Evolutionary conservation across 2,329 filamentous ascomycete genomes (phyloP), one percentile per base, ranked within the genome.

Genomic region (Trichoderma afroharzianum): DNA sequence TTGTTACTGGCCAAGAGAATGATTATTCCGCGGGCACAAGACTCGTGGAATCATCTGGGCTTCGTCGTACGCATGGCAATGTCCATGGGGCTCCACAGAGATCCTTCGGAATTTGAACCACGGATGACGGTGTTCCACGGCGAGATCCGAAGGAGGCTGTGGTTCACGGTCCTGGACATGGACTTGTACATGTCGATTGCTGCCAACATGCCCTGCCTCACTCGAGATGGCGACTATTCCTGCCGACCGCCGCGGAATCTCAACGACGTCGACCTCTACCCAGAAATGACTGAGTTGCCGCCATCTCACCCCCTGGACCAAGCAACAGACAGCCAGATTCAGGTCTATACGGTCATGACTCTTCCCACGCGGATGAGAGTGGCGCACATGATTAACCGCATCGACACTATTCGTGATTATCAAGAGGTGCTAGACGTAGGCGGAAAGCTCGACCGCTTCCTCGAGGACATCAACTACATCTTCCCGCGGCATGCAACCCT

Each of bases 71-170:
- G 87, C 18, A 86, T 87, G 81, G 87, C 86, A 33, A 88, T 88
- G 86, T 86, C 84, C 3, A 88, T 89, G 86, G 87, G 87, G 3
- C 79, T 89, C 61, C 87, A 89, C 74, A 83, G 87, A 4, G 87
- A 89, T 68, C 86, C 87, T 3, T 84, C 84, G 15, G 87, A 89
- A 74, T 88, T 86, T 70, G 81, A 83, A 30, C 80, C 81, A 4
- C 82, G 84, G 33, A 84, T 88, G 66, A 80, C 82, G 6, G 81
- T 85, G 0, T 88, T 87, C 74, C 81, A 84, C 58, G 84, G 83
- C n/a, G 87, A 89, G 77, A 82, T 85, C 72, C 80, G 87, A 39
- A 82, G 87, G n/a, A 82, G 85, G 72, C 76, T 89, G 28, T 89
- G 87, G 87, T 88, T 83, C 64, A 87, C 86, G 4, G 85, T 89